Evolutionary conservation across 495 filamentous ascomycete species (phyloP).

Genomic region (Aspergillus egyptiacus): DNA sequence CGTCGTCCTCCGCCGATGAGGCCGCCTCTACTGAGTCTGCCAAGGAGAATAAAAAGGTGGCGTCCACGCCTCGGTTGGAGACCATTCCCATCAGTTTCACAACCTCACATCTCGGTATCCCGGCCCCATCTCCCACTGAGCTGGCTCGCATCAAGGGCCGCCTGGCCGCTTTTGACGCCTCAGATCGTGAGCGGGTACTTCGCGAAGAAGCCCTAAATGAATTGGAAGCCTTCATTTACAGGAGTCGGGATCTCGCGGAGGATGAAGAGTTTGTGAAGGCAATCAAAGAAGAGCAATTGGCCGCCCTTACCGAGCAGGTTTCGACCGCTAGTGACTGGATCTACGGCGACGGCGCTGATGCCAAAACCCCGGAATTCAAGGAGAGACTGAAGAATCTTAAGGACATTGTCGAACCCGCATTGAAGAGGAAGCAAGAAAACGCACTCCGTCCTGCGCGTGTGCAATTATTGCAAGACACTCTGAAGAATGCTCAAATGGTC

Average conservation of each 20-base stretch:
- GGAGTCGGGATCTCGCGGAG: conserved; percentile 71
- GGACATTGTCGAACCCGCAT: conserved; percentile 61
- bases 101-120: conserved; percentile 55
- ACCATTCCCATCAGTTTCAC: conserved; percentile 63
- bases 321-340: conserved; percentile 79
- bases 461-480: conserved; percentile 53
- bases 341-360: conserved; percentile 75
- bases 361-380: conserved; percentile 63
- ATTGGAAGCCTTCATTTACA: conserved; percentile 91
- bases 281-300: conserved; percentile 59
- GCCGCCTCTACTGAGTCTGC: conserved; percentile 41
- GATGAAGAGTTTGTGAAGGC: conserved; percentile 65
- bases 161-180: conserved; percentile 73
- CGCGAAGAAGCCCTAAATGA: conserved; percentile 89
- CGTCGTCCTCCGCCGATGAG: conserved; percentile 37
- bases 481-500: conserved; percentile 51
- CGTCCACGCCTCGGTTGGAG: conserved; percentile 58
- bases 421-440: conserved; percentile 63
- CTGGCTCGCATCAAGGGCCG: conserved; percentile 62
- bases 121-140: conserved; percentile 49
- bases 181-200: conserved; percentile 65
- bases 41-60: conserved; percentile 45
- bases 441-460: conserved; percentile 59
- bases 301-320: conserved; percentile 55
- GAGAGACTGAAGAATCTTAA: conserved; percentile 65